Conservation (phyloP, 2,329 filamentous ascomycete genomes). For the Fusarium sp. region DNA sequence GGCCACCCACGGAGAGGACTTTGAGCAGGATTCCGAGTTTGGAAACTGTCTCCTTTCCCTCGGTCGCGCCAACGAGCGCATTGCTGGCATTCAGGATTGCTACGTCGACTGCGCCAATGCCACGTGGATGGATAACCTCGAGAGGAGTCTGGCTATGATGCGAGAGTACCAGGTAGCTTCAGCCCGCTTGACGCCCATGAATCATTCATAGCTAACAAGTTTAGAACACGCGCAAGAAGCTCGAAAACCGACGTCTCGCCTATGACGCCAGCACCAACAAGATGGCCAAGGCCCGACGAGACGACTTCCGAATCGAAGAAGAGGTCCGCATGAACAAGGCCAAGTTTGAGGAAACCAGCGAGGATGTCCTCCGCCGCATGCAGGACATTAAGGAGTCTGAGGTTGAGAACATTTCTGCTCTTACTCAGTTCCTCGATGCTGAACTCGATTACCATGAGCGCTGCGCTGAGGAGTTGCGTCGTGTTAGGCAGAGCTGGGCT, state of each 20-base stretch:
- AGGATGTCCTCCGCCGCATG: constrained; percentile 93
- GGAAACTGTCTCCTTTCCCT: constrained; percentile 83
- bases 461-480: constrained; percentile 82
- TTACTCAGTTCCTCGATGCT: constrained; percentile 85
- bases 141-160: constrained; percentile 91
- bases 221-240: constrained; percentile 85
- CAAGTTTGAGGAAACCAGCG: constrained; percentile 95
- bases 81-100: constrained; percentile 85
- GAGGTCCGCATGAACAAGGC: constrained; percentile 90
- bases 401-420: constrained; percentile 81
- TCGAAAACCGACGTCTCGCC: constrained; percentile 87
- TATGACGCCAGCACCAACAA: constrained; percentile 92
- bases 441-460: constrained; percentile 93
- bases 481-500: constrained; percentile 60
- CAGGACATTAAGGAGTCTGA: constrained; percentile 96
- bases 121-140: constrained; percentile 91
- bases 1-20: constrained; percentile 91
- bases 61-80: constrained; percentile 88
- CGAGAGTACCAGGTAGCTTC: constrained; percentile 90
- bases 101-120: constrained; percentile 82
- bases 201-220: constrained; percentile 43
- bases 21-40: constrained; percentile 89
- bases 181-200: background rate
- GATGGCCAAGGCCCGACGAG: constrained; percentile 92
- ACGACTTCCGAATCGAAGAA: constrained; percentile 93